Evolutionary conservation across 345 rosid genomes (phyloP), one percentile per base, ranked within the genome.

Genomic region (Stellera chamaejasme): DNA sequence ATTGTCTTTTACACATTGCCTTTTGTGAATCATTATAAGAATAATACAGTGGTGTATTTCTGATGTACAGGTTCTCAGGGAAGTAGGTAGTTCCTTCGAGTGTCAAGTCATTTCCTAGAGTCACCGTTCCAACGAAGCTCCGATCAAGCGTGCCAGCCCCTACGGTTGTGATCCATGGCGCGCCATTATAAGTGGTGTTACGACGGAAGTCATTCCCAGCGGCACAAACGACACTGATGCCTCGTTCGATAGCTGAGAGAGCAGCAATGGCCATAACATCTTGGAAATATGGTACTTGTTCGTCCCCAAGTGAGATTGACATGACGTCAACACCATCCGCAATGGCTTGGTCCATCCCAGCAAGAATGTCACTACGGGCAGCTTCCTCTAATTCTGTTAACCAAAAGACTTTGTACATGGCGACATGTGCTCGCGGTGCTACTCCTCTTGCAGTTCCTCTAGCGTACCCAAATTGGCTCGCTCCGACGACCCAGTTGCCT

Each of bases 391-490:
- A 15, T 4, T 28, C 39, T 1, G 62, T 32, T 36, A 9, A 16
- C 2, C 11, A 6, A 10, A 52, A 26, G 25, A 61, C 56, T 25
- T 61, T 61, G 49, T 61, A 61, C 56, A 51, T 61, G 8, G 64
- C 64, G 27, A 61, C 14, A 43, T 61, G 55, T 25, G 57, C 64
- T 19, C 23, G 23, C 0, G 64, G 64, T 51, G 64, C 64, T 0
- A 61, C 32, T 28, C 56, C 64, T 10, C 56, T 53, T 0, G 64
- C 57, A 23, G 47, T 23, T 39, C 64, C 64, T 2, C 28, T 50
- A n/a, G 64, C 64, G 44, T 50, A 51, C 52, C 56, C 64, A 15
- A 61, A 51, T 42, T 61, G 64, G 43, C 64, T 61, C 50, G 56
- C 56, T 12, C 64, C 64, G 6, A 16, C 9, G 7, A 51, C 64